These are phyloP conservation scores for Mortierella sp. DNA, from an alignment of 371 early-diverging fungal species.

Conservation along the genomic window DNA sequence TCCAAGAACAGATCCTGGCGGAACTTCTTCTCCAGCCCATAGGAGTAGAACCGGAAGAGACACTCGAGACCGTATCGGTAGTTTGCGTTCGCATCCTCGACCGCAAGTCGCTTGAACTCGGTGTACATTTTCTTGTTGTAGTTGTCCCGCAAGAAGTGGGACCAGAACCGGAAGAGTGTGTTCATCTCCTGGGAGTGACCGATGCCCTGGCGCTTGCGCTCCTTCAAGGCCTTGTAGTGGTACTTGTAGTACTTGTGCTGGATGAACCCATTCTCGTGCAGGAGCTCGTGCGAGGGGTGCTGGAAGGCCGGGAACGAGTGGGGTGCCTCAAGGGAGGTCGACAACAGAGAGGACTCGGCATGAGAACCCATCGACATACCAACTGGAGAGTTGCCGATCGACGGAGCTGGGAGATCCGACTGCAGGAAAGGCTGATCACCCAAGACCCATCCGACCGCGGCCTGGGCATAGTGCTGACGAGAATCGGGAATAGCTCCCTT, in stretches of 20 bases:
- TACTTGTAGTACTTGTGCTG: constrained; percentile 97
- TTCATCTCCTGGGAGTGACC: constrained; percentile 98
- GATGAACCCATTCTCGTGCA: constrained; percentile 95
- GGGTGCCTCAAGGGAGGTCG: constrained; percentile 66
- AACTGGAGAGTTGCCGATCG: constrained; percentile 45
- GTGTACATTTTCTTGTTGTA: constrained; percentile 94
- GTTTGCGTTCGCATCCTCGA: constrained; percentile 91
- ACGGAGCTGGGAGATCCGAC: constrained; percentile 45
- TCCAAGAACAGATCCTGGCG: constrained; percentile 88
- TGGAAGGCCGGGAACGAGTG: constrained; percentile 90
- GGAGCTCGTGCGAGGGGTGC: constrained; percentile 94
- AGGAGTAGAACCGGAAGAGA: constrained; percentile 96
- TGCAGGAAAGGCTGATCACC: constrained; percentile 58
- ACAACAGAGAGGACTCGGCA: constrained; percentile 54
- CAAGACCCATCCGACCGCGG: constrained; percentile 93
- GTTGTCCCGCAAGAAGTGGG: constrained; percentile 96
- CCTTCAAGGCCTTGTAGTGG: constrained; percentile 94
- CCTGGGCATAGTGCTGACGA: constrained; percentile 78
- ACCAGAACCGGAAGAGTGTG: constrained; percentile 98
- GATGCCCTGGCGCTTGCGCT: constrained; percentile 92
- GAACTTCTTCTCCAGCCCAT: constrained; percentile 93
- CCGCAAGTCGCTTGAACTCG: constrained; percentile 92
- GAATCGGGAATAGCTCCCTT: constrained; percentile 66
- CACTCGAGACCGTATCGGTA: constrained; percentile 97
- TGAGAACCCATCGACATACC: constrained; percentile 46